phyloP scores from a whole-genome alignment of 108 stramenopile genomes.

The Mayamaea pseudoterrestris region DNA sequence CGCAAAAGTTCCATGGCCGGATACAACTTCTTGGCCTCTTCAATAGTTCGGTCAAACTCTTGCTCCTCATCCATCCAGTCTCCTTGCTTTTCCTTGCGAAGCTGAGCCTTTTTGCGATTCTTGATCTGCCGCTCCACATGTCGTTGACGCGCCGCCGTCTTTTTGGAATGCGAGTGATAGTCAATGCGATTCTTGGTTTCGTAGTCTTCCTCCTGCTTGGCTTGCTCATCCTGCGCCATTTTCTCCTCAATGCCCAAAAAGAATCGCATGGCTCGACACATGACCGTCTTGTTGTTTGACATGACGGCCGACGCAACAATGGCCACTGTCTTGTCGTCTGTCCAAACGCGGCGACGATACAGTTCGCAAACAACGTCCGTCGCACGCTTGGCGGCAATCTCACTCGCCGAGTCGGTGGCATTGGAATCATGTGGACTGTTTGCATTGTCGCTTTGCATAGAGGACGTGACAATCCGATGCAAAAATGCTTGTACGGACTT shows the following conservation, averaged over 20 bases:
- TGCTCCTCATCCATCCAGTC: conserved; percentile 23
- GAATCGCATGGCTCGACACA: conserved; percentile 82
- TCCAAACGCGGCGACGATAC: conserved; percentile 93
- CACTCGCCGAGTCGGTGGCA: conserved; percentile 40
- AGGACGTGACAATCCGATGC: conserved; percentile 47
- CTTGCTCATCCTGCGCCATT: conserved; percentile 80
- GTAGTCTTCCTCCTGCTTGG: conserved; percentile 56
- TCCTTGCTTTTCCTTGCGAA: conserved; percentile 34
- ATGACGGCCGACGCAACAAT: conserved; percentile 75
- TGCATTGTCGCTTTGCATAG: background rate
- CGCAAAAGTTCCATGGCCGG: conserved; percentile 93
- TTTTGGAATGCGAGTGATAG: conserved; percentile 67
- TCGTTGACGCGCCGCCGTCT: conserved; percentile 44
- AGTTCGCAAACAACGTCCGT: conserved; percentile 89
- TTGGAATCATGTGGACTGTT: conserved; percentile 15
- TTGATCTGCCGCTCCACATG: conserved; percentile 48
- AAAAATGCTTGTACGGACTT: conserved; percentile 69
- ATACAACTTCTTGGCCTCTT: conserved; percentile 53
- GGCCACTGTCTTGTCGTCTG: conserved; percentile 90
- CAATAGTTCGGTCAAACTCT: conserved; percentile 51
- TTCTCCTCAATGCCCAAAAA: conserved; percentile 92
- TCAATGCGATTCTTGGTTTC: conserved; percentile 54
- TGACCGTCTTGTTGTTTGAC: conserved; percentile 41
- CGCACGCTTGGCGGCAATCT: conserved; percentile 70
- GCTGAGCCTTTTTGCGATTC: conserved; percentile 47